Conservation (phyloP, 2,329 filamentous ascomycete genomes). For the Ophiobolus disseminans region DNA sequence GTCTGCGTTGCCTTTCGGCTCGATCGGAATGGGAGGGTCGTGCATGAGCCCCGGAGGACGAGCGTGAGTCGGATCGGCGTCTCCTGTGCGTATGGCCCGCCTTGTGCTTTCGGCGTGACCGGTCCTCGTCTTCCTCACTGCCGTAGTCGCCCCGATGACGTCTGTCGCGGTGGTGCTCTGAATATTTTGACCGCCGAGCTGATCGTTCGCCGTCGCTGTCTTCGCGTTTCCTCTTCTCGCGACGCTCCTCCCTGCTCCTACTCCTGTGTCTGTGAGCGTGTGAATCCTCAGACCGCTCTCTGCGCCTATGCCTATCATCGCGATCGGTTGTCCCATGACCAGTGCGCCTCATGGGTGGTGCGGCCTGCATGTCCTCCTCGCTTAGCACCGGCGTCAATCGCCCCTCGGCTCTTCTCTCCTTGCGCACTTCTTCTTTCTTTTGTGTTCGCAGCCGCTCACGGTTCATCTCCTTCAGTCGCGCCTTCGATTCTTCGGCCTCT, state of each 20-base stretch:
- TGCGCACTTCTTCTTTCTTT: constrained; percentile 16
- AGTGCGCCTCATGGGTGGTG: constrained; percentile 24
- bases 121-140: constrained; percentile 15
- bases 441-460: constrained; percentile 20
- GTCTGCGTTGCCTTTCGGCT: constrained; percentile 13
- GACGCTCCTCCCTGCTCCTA: constrained; percentile 18
- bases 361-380: constrained; percentile 21
- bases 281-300: constrained; percentile 5
- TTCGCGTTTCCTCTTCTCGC: constrained; percentile 21
- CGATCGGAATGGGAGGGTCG: constrained; percentile 21
- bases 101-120: constrained; percentile 14
- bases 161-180: constrained; percentile 21
- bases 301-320: constrained; percentile 12
- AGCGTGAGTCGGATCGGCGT: constrained; percentile 24
- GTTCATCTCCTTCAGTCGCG: constrained; percentile 65
- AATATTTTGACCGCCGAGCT: constrained; percentile 21
- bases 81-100: constrained; percentile 17
- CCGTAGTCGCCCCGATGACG: constrained; percentile 10
- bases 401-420: constrained; percentile 23
- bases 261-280: constrained; percentile 16
- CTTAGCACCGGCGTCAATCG: constrained; percentile 29
- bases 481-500: constrained; percentile 79
- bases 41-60: constrained; percentile 28
- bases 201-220: constrained; percentile 20
- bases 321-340: constrained; percentile 28